Evolutionary conservation across 805 yeast species (phyloP), one percentile per base, ranked within the genome.

Genomic region (Ogataea angusta): DNA sequence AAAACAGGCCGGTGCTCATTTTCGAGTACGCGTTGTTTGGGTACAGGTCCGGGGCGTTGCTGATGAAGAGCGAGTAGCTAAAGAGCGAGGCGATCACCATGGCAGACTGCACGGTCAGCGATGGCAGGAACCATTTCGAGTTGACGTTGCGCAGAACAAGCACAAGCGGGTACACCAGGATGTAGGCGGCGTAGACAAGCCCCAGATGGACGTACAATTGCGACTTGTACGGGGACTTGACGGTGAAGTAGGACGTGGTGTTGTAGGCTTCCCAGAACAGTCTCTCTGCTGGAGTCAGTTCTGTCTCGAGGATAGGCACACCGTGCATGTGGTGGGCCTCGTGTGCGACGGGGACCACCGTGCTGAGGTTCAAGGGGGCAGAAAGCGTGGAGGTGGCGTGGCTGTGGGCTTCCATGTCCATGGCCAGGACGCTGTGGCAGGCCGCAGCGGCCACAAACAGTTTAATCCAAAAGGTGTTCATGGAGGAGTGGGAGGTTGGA

Each of bases 251-350:
- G 3, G 87, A 80, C 2, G 91, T 82, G 10, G 95, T 78, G 55
- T 85, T 79, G 63, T 89, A 90, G 18, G 63, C 58, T 35, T 78
- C 80, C 97, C 97, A 90, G 62, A 74, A 90, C 19, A 71, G 58
- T 40, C 78, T 67, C 60, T 89, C 96, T 32, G 79, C 84, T 0
- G 90, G 82, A 13, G 80, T 71, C 35, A 90, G 70, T 14, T 76
- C 55, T 2, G 85, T 82, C 19, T 78, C 66, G 33, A 89, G 68
- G 30, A 90, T 85, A 1, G 95, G 90, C 48, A 76, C 54, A 0
- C 95, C 95, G 55, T 87, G 95, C 35, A 62, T 57, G 54, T 78
- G 72, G 23, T 50, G 57, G 5, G 48, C 53, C 39, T 69, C 75
- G 54, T 76, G 78, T 0, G 82, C 64, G n/a, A 66, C 60, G 1